Conservation (phyloP, 179 eudicot species). For the Corrigiola litoralis region DNA sequence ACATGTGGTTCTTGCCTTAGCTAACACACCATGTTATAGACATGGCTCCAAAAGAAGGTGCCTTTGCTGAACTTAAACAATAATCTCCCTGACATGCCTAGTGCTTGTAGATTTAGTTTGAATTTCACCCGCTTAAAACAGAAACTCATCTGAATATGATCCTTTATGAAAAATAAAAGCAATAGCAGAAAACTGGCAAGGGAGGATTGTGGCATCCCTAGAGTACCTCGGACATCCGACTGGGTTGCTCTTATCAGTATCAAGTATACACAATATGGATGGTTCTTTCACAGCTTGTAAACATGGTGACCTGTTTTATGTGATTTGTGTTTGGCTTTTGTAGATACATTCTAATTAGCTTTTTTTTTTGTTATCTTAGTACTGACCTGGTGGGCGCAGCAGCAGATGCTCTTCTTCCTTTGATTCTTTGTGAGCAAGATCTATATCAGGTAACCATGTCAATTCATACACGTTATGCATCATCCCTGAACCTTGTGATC, state of each 20-base stretch:
- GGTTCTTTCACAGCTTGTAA: background rate
- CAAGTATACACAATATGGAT: background rate
- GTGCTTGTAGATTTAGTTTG: too few relatives aligned
- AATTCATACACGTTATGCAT: background rate
- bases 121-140: too few relatives aligned
- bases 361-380: conserved; percentile 32
- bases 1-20: too few relatives aligned
- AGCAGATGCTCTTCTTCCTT: conserved; percentile 91
- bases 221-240: background rate
- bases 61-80: too few relatives aligned
- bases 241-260: background rate
- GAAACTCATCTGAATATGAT: too few relatives aligned
- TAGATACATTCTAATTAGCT: conserved; percentile 1
- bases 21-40: too few relatives aligned
- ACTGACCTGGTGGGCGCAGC: conserved; percentile 83
- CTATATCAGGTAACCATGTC: conserved; percentile 69
- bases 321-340: background rate
- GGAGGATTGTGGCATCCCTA: background rate
- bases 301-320: background rate
- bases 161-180: background rate
- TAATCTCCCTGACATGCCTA: too few relatives aligned
- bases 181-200: background rate
- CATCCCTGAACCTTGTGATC: background rate
- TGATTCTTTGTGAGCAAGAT: conserved; percentile 83
- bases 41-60: too few relatives aligned